Evolutionary conservation across 768 basidiomycete species (phyloP).

Genomic region (Candolleomyces eurysporus): DNA sequence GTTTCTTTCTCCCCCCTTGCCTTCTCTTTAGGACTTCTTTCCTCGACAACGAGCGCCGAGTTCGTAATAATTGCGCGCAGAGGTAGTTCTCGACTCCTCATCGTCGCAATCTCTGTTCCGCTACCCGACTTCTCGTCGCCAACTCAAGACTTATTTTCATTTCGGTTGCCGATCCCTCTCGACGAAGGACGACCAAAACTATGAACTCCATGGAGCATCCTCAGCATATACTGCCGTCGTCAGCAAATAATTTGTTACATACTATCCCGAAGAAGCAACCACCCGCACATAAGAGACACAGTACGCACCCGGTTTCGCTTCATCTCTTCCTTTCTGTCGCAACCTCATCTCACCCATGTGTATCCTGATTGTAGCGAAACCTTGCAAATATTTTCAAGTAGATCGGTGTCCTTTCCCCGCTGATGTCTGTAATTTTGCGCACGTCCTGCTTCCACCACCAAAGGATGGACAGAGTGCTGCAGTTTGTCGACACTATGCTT

Average conservation of each 20-base stretch:
- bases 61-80: not conserved
- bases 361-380: constrained; percentile 37
- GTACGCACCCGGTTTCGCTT: constrained; percentile 18
- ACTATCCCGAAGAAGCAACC: constrained; percentile 25
- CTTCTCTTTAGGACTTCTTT: constrained; percentile 4
- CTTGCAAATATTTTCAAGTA: constrained; percentile 47
- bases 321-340: not conserved
- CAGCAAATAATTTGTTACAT: constrained; percentile 19
- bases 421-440: constrained; percentile 47
- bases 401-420: constrained; percentile 41
- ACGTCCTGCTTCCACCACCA: constrained; percentile 31
- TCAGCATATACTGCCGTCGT: not conserved
- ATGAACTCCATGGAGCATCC: constrained; percentile 2
- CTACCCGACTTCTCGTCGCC: not conserved
- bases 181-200: not conserved
- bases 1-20: not conserved
- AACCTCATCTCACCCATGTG: constrained; percentile 7
- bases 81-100: not conserved
- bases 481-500: constrained; percentile 33
- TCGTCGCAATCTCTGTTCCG: constrained; percentile 1
- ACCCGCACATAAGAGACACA: constrained; percentile 40
- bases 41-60: constrained; percentile 1
- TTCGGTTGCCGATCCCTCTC: constrained; percentile 5
- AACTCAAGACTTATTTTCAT: not conserved
- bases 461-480: not conserved